A percentile compares a stretch with the other conserved stretches of the same genome.
phyloP scores from a whole-genome alignment of 805 yeast genomes.

The Starmerella asiatica region DNA sequence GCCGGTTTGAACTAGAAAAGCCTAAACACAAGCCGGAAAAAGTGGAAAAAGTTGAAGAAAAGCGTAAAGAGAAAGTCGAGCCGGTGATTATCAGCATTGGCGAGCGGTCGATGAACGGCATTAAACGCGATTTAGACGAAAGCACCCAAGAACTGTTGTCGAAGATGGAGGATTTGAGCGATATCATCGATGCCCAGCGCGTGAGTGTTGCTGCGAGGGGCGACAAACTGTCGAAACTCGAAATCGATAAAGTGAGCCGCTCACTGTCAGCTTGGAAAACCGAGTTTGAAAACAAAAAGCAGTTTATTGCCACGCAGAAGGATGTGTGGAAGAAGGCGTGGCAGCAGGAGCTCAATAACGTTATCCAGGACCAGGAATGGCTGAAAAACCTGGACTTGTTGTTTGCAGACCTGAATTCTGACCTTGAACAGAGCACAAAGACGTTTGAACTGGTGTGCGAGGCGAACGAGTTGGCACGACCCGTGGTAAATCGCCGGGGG shows the following conservation, averaged over 20 bases:
- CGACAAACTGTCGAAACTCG: slow-evolving; percentile 63
- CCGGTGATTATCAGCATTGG: slow-evolving; percentile 3
- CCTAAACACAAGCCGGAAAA: slow-evolving; percentile 40
- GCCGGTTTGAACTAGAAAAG: slow-evolving; percentile 13
- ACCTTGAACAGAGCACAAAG: slow-evolving; percentile 63
- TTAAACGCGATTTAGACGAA: slow-evolving; percentile 57
- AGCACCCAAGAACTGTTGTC: slow-evolving; percentile 66
- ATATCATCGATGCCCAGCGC: slow-evolving; percentile 73
- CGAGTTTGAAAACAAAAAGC: slow-evolving; percentile 41
- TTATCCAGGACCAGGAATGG: slow-evolving; percentile 88
- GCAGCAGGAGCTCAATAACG: slow-evolving; percentile 80
- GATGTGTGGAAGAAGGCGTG: slow-evolving; percentile 81
- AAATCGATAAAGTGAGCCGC: slow-evolving; percentile 48
- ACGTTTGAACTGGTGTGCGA: slow-evolving; percentile 55
- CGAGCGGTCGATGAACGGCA: slow-evolving; percentile 43
- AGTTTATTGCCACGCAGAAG: slow-evolving; percentile 54
- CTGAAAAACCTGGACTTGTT: slow-evolving; percentile 81
- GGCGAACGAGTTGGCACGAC: slow-evolving; percentile 12
- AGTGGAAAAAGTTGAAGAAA: slow-evolving; percentile 38
- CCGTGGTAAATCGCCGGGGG: slow-evolving; percentile 19
- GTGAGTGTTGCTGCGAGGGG: slow-evolving; percentile 89
- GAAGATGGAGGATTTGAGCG: slow-evolving; percentile 82
- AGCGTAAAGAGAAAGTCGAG: slow-evolving; percentile 35
- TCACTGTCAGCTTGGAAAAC: slow-evolving; percentile 49
- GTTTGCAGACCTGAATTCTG: slow-evolving; percentile 64